Base-by-base conservation (phyloP, 805 yeast species). In the Metahyphopichia silvanorum region DNA sequence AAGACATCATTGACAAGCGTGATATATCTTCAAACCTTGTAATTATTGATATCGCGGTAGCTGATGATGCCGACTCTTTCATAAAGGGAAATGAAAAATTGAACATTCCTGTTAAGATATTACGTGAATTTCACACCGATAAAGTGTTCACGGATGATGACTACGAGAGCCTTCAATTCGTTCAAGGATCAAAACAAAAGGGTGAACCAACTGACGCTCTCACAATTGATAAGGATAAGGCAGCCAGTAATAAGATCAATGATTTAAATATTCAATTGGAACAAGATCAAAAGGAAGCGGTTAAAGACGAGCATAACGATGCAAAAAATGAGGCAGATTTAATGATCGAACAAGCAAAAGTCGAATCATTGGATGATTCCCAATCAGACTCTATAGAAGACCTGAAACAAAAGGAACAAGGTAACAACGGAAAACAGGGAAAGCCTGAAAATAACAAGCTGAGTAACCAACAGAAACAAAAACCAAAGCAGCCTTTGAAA, bases 31-130 rank as follows among this genome's bases (percentile, higher is more conserved):
- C 13, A 16, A 41, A 30, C 25, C 16, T 44, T 30, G 74, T 69
- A 8, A 56, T 75, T 17, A 52, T 67, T 5, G 68, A 63, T 35
- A 43, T 64, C 11, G 63, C 72, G 2, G 53, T 74, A 9, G 58
- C 65, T 5, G 48, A 52, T 23, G 44, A 51, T 3, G 11, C 30
- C 2, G 69, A 65, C 38, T 40, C 53, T 28, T 46, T 49, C 18
- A 54, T 66, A 23, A 50, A 66, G 18, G 74, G 75, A 1, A 58
- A 63, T 34, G 45, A 63, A 40, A 51, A 54, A 29, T 28, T 50
- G 16, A 46, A 46, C 21, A 37, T 55, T 7, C 71, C 71, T 0
- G 31, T 33, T 24, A 38, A 51, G 18, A 42, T 66, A 5, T 35
- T 65, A 21, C 49, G 55, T 11, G 60, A 59, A 14, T 51, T 58